A percentile compares a stretch with the other conserved stretches of the same genome.
Evolutionary conservation across 129 eudicot genomes (phyloP).

Genomic region (Tagetes erecta): DNA sequence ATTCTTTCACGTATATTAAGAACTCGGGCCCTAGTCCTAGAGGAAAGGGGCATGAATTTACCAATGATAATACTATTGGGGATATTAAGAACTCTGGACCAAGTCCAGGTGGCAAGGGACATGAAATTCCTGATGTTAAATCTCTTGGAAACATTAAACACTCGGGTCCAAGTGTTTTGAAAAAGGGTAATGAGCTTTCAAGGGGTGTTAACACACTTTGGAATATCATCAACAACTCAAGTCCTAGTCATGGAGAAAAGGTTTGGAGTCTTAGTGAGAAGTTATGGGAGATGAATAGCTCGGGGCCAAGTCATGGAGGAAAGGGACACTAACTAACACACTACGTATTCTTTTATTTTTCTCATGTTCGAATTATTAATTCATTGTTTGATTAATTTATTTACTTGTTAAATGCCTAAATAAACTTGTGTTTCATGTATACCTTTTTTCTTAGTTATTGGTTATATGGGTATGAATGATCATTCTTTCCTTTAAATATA

Average conservation of each 20-base stretch:
- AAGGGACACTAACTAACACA: constrained; percentile 15
- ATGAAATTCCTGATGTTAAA: neutral
- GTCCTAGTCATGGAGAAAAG: constrained; percentile 16
- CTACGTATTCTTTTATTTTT: neutral
- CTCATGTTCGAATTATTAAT: neutral
- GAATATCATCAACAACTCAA: neutral
- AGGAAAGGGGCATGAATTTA: constrained; percentile 5
- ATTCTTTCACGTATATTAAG: neutral
- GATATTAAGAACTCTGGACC: constrained; percentile 11
- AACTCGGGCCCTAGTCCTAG: constrained; percentile 18
- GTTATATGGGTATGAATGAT: too few species aligned
- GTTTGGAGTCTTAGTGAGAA: neutral
- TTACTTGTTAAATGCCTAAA: neutral
- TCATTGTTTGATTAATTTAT: constrained; percentile 1
- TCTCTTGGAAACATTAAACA: constrained; percentile 9
- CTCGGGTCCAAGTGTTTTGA: neutral
- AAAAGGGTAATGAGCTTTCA: neutral
- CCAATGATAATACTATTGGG: neutral
- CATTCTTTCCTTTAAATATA: too few species aligned
- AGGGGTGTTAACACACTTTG: neutral
- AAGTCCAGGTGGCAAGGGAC: constrained; percentile 16
- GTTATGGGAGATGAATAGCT: neutral
- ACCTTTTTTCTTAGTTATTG: too few species aligned
- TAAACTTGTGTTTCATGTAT: neutral
- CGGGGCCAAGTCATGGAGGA: constrained; percentile 25